A percentile compares a stretch with the other conserved stretches of the same genome.
These are phyloP conservation scores for Boechera retrofracta DNA, from an alignment of 345 rosid species.

Conservation along the genomic window DNA sequence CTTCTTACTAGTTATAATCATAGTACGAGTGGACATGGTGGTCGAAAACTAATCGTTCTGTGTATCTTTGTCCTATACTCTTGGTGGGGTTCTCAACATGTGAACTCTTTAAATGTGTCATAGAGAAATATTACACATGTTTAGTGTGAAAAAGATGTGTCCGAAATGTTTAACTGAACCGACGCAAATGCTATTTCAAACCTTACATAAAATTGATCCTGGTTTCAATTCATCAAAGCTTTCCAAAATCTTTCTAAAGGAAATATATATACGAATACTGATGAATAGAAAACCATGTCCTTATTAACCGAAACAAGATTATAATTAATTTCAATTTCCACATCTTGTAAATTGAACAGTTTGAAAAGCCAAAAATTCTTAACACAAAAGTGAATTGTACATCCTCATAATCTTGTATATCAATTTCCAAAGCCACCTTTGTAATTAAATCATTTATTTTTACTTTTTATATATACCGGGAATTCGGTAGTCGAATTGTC, in stretches of 20 bases:
- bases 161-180: neutral
- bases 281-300: neutral
- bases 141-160: neutral
- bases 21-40: constrained; percentile 5
- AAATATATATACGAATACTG: neutral
- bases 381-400: neutral
- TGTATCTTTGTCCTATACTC: neutral
- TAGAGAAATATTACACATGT: neutral
- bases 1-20: constrained; percentile 4
- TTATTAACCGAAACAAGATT: neutral
- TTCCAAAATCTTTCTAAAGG: too few species aligned
- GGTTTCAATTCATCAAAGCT: neutral
- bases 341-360: neutral
- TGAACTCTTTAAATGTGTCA: neutral
- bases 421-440: too few species aligned
- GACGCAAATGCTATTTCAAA: neutral
- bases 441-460: too few species aligned
- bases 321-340: neutral
- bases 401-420: neutral
- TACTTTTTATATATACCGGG: too few species aligned
- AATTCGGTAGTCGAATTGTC: too few species aligned
- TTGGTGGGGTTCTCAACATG: neutral
- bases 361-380: neutral
- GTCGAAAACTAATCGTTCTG: neutral
- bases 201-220: neutral